Conservation (phyloP, 352 stramenopile genomes). For the Globisporangium parvum region DNA sequence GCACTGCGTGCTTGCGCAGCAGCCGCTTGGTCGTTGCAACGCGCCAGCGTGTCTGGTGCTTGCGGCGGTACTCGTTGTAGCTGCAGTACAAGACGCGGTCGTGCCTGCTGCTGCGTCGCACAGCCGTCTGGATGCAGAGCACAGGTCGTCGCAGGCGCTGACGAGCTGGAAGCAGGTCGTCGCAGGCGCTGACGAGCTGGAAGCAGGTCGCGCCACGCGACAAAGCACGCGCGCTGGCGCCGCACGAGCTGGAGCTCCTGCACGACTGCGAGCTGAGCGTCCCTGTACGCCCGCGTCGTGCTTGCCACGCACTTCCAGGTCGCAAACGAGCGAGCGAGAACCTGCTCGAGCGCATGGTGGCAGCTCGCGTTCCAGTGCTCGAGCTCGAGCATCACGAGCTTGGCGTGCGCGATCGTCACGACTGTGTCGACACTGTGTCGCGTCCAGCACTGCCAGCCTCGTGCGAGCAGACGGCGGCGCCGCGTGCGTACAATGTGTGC, state of each 20-base stretch:
- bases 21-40: background rate
- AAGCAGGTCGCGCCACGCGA: conserved; percentile 3
- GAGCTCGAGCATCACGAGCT: conserved; percentile 10
- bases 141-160: conserved; percentile 3
- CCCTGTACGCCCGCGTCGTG: background rate
- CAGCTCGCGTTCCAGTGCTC: conserved; percentile 8
- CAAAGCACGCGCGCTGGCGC: conserved; percentile 1
- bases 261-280: background rate
- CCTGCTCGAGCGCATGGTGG: conserved; percentile 1
- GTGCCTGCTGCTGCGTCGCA: background rate
- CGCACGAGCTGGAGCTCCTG: background rate
- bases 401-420: conserved; percentile 8
- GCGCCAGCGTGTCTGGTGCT: conserved; percentile 4
- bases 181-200: background rate
- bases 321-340: conserved; percentile 1
- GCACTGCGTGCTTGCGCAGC: background rate
- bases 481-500: background rate
- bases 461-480: background rate
- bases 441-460: conserved; percentile 9
- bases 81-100: conserved; percentile 4
- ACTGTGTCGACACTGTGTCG: background rate
- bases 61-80: conserved; percentile 8
- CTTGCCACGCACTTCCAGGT: conserved; percentile 1
- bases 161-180: conserved; percentile 1
- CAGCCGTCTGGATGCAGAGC: conserved; percentile 12